Evolutionary conservation across 345 rosid species (phyloP), one percentile per base, ranked within the genome.

Genomic region (Eutrema heterophyllum): DNA sequence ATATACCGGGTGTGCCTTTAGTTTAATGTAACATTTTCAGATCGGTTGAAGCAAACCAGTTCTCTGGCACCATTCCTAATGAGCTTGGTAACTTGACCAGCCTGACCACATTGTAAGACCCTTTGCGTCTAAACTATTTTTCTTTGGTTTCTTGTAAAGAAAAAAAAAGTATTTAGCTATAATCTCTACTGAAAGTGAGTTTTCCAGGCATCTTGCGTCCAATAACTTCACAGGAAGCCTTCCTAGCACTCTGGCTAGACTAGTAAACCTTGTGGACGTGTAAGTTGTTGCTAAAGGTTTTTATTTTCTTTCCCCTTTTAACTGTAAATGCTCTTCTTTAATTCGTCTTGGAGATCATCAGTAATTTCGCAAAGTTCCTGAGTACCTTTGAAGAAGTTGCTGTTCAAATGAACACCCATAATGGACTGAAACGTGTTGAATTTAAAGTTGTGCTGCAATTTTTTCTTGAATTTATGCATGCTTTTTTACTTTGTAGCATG

Each of bases 1-100:
- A 18, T 18, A 21, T 21, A 21, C 21, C 21, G 21, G 21, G 21
- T 21, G 21, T 21, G 21, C 21, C 21, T 21, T 21, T 21, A 21
- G 0, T 21, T n/a, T 21, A 21, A 21, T 21, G 21, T 21, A 21
- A 65, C 21, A 36, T 13, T 66, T 51, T 14, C 78, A 86, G 93
- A 72, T 48, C 14, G 67, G 72, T 88, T 39, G 90, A 84, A 78
- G 80, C 79, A 5, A 88, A 86, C 76, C 72, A 79, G n/a, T 81
- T 88, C 71, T 84, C 75, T 18, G 87, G 90, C 32, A 12, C 39
- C 3, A 43, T 88, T 14, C 87, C 93, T 35, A 26, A 75, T 6
- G 85, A 86, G 72, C 73, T 84, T 48, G 89, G 87, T 45, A 78
- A 88, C 38, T 53, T 86, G 29, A 76, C 68, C 64, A 83, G 80